Evolutionary conservation across 129 eudicot genomes (phyloP).

Genomic region (Flaveria trinervia): DNA sequence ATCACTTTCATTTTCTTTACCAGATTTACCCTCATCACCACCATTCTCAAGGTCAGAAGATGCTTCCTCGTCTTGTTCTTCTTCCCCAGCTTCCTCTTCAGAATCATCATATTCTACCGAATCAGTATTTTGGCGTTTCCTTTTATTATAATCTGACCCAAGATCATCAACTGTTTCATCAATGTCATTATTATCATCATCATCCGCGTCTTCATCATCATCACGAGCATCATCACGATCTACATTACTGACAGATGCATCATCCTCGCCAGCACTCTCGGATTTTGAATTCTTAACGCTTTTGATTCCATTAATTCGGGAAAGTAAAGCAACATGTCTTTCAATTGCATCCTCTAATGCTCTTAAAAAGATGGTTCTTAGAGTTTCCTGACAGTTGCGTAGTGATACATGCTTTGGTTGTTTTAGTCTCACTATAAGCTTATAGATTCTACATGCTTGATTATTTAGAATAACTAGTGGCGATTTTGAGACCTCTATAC

Average conservation of each 20-base stretch:
- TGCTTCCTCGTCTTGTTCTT: constrained; percentile 40
- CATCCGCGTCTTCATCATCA: constrained; percentile 41
- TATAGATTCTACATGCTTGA: constrained; percentile 50
- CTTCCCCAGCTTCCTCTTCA: constrained; percentile 44
- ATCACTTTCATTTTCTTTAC: constrained; percentile 32
- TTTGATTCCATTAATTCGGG: constrained; percentile 66
- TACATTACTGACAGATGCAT: constrained; percentile 9
- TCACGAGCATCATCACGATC: constrained; percentile 16
- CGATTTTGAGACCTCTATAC: constrained; percentile 57
- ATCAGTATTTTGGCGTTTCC: constrained; percentile 68
- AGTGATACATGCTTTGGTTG: constrained; percentile 58
- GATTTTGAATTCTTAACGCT: constrained; percentile 31
- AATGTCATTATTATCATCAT: constrained; percentile 42
- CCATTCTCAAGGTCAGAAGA: constrained; percentile 36
- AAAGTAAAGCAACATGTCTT: constrained; percentile 55
- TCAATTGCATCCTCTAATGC: constrained; percentile 80
- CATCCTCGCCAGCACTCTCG: constrained; percentile 43
- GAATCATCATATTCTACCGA: constrained; percentile 75
- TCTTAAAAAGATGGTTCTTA: constrained; percentile 46
- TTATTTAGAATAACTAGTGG: constrained; percentile 46
- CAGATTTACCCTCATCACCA: constrained; percentile 34
- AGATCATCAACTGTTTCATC: constrained; percentile 67
- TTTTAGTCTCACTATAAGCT: constrained; percentile 61
- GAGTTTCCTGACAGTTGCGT: constrained; percentile 53
- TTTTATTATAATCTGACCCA: constrained; percentile 57